Base-by-base conservation (phyloP, 768 basidiomycete species). In the Pleurotus eryngii region DNA sequence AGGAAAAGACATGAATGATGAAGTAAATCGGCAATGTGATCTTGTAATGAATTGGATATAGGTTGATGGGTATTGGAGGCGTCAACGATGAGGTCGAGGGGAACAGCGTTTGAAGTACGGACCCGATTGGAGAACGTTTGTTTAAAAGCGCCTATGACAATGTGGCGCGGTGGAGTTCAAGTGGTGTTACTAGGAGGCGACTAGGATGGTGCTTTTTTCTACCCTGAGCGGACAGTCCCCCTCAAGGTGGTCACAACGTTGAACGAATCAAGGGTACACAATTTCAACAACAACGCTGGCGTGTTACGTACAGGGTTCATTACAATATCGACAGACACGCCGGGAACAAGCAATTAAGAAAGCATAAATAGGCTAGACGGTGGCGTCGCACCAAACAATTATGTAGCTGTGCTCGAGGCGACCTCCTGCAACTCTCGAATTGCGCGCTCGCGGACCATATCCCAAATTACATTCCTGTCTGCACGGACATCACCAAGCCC, bases 391-490 rank as follows among this genome's bases (percentile, higher is more conserved):
- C 30, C 30, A 8, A 11, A 35, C 9, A 35, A 35, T 35, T 35
- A 35, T 35, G 30, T 11, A 26, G 72, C 68, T 39, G 72, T 69
- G 38, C 69, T 71, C 45, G 73, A 71, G 14, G 86, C 87, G 5
- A 77, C 79, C 35, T 87, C 87, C 62, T 87, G 86, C 66, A 94
- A 71, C 67, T 93, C 90, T 60, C 81, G 81, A 18, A 92, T 73
- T 11, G 90, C 89, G 57, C 81, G 79, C 68, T 86, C 83, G 57
- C 92, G 81, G 51, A 92, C 86, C 67, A 85, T 70, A 57, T 84
- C 80, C 92, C 92, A 95, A 17, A 94, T 79, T 8, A 79, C 75
- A 65, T 87, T 80, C 55, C 91, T 76, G 66, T 92, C 89, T 2
- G 81, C 80, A 55, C 85, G 75, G 27, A 89, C 81, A 61, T 89